A percentile compares a stretch with the other conserved stretches of the same genome.
Conservation (phyloP, 768 basidiomycete genomes). For the Russula sp. region DNA sequence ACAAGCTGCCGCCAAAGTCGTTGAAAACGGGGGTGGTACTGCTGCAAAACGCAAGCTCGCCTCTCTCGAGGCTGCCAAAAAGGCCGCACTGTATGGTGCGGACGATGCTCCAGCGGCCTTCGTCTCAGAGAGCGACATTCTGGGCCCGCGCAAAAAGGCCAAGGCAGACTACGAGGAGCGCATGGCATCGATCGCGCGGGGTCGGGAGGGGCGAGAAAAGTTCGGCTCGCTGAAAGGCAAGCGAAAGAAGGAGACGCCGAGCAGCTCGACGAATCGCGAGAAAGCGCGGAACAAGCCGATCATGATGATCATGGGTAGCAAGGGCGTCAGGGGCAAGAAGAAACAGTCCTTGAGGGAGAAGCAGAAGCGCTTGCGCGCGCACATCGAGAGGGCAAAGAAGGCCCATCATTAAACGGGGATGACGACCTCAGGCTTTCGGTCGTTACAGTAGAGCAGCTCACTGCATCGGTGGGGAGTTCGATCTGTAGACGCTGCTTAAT, state of each 20-base stretch:
- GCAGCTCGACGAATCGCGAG: constrained; percentile 87
- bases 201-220: constrained; percentile 92
- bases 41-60: constrained; percentile 88
- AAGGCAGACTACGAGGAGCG: constrained; percentile 94
- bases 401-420: constrained; percentile 10
- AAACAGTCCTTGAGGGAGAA: constrained; percentile 77
- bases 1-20: constrained; percentile 65
- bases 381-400: constrained; percentile 68
- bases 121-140: constrained; percentile 85
- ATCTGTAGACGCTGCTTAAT: too few relatives aligned
- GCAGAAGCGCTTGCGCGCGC: constrained; percentile 69
- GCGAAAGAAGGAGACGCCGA: constrained; percentile 74
- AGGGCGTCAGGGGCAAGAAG: constrained; percentile 75
- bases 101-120: constrained; percentile 48
- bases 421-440: not conserved
- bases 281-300: constrained; percentile 92
- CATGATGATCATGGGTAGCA: constrained; percentile 86
- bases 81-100: constrained; percentile 39
- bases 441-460: too few relatives aligned
- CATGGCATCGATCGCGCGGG: constrained; percentile 85
- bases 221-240: constrained; percentile 89
- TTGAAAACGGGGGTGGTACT: constrained; percentile 62
- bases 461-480: too few relatives aligned
- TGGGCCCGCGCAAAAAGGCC: constrained; percentile 88
- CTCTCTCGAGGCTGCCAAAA: constrained; percentile 66